Conservation (phyloP, 1,284 basidiomycete species). For the Ceratobasidium sp. region DNA sequence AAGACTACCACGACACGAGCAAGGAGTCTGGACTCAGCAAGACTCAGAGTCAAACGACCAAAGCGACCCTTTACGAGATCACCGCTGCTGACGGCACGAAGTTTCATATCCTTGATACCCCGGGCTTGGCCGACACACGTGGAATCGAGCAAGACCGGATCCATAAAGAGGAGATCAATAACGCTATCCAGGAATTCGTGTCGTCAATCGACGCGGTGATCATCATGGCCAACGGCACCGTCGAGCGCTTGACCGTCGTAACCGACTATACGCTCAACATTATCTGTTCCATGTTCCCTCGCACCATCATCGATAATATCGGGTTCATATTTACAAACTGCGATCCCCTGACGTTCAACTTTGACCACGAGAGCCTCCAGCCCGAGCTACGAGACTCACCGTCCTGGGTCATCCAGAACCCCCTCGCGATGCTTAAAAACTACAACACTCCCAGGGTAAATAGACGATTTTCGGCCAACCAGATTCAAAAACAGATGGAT, state of each 20-base stretch:
- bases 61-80: constrained; percentile 8
- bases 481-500: background rate
- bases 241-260: background rate
- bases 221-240: constrained; percentile 35
- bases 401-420: constrained; percentile 24
- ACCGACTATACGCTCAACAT: constrained; percentile 38
- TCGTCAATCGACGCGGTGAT: constrained; percentile 17
- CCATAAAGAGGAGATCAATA: constrained; percentile 46
- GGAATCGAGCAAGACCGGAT: constrained; percentile 49
- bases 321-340: constrained; percentile 53
- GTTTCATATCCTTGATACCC: constrained; percentile 50
- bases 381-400: constrained; percentile 9
- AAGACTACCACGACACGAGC: background rate
- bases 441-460: background rate
- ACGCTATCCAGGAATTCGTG: constrained; percentile 22
- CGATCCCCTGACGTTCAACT: constrained; percentile 51
- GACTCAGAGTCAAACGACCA: constrained; percentile 8
- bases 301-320: constrained; percentile 52
- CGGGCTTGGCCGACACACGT: constrained; percentile 51
- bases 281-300: constrained; percentile 52
- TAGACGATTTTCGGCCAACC: background rate
- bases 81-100: constrained; percentile 37
- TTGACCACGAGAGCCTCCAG: constrained; percentile 49
- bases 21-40: constrained; percentile 7
- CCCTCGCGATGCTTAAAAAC: constrained; percentile 21